phyloP scores from a whole-genome alignment of 1,139 yeast species.

The Candida sp. region DNA sequence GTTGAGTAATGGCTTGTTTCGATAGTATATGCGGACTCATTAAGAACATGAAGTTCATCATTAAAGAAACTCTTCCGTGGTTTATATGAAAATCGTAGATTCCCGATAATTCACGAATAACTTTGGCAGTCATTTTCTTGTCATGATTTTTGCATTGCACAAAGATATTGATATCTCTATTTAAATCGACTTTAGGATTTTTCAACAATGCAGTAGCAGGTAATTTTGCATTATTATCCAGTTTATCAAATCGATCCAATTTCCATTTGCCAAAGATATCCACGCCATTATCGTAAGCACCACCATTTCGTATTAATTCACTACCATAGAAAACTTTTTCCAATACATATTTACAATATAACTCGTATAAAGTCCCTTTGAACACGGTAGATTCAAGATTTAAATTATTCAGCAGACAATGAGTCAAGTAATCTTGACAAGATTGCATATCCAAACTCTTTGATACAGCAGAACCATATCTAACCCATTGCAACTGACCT shows the following conservation, averaged over 20 bases:
- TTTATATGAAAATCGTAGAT: slow-evolving; percentile 44
- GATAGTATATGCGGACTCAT: slow-evolving; percentile 65
- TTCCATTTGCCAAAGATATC: slow-evolving; percentile 68
- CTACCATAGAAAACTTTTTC: slow-evolving; percentile 38
- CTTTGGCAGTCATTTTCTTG: slow-evolving; percentile 46
- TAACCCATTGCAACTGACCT: background rate
- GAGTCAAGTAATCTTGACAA: slow-evolving; percentile 25
- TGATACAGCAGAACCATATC: background rate
- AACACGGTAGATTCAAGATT: slow-evolving; percentile 45
- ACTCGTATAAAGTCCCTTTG: slow-evolving; percentile 70
- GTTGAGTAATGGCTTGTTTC: slow-evolving; percentile 51
- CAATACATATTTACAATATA: slow-evolving; percentile 48
- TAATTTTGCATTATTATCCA: background rate
- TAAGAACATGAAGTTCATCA: slow-evolving; percentile 29
- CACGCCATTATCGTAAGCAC: slow-evolving; percentile 70
- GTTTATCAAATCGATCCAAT: slow-evolving; percentile 24
- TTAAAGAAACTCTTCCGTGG: slow-evolving; percentile 12
- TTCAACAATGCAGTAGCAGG: background rate
- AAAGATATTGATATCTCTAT: slow-evolving; percentile 29
- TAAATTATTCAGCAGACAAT: slow-evolving; percentile 21
- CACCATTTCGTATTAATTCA: slow-evolving; percentile 48
- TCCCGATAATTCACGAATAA: slow-evolving; percentile 59
- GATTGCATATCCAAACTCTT: slow-evolving; percentile 13
- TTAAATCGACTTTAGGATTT: background rate
- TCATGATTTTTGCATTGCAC: slow-evolving; percentile 59